Conservation (phyloP, 352 stramenopile genomes). For the Chrysophaeum taylorii region DNA sequence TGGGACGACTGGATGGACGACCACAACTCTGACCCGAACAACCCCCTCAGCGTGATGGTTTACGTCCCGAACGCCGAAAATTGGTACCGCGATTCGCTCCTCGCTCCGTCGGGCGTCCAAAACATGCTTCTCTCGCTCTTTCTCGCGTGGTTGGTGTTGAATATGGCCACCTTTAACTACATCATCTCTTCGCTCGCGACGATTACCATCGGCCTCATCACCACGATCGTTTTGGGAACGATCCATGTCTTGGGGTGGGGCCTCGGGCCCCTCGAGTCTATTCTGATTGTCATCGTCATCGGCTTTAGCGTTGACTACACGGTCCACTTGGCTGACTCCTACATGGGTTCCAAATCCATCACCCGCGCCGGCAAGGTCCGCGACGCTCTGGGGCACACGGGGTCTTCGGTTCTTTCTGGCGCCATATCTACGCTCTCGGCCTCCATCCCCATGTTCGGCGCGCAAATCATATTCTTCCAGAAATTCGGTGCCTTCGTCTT, state of each 20-base stretch:
- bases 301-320: slow-evolving; percentile 39
- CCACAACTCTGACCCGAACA: neutral
- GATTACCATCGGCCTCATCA: slow-evolving; percentile 33
- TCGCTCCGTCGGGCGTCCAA: slow-evolving; percentile 24
- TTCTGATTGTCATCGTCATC: slow-evolving; percentile 36
- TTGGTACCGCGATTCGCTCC: slow-evolving; percentile 1
- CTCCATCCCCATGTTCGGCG: slow-evolving; percentile 29
- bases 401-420: slow-evolving; percentile 26
- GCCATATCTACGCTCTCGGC: slow-evolving; percentile 34
- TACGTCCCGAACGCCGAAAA: slow-evolving; percentile 9
- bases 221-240: slow-evolving; percentile 30
- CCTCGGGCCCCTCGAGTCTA: slow-evolving; percentile 32
- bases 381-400: slow-evolving; percentile 17
- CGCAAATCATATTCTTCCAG: slow-evolving; percentile 32
- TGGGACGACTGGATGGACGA: slow-evolving; percentile 20
- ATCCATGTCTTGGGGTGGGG: slow-evolving; percentile 31
- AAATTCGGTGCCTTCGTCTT: slow-evolving; percentile 36
- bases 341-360: slow-evolving; percentile 15
- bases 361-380: slow-evolving; percentile 6
- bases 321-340: slow-evolving; percentile 29
- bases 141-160: slow-evolving; percentile 29
- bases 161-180: slow-evolving; percentile 29
- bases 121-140: slow-evolving; percentile 28
- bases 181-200: slow-evolving; percentile 31
- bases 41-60: slow-evolving; percentile 12